phyloP scores from a whole-genome alignment of 2,329 filamentous ascomycete species.

The Thermothelomyces thermophilus region DNA sequence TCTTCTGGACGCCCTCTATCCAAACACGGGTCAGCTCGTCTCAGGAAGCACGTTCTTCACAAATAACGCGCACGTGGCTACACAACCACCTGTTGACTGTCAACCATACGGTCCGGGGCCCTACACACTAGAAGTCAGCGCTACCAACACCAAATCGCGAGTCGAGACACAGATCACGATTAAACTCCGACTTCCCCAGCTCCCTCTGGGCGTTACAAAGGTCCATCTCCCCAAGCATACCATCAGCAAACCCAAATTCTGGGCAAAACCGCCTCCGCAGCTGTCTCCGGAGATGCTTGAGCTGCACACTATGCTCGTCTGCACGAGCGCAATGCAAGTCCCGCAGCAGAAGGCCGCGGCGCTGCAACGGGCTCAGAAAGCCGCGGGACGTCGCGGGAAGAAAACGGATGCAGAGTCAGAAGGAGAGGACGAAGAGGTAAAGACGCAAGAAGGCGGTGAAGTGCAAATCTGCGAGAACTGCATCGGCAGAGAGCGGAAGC shows the following conservation, averaged over 20 bases:
- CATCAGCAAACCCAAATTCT: conserved; percentile 88
- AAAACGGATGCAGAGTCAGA: conserved; percentile 19
- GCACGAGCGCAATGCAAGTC: conserved; percentile 84
- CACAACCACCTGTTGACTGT: conserved; percentile 16
- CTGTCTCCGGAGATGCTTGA: conserved; percentile 69
- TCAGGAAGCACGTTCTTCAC: conserved; percentile 6
- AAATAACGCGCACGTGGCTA: neutral
- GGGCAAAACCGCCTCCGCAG: conserved; percentile 64
- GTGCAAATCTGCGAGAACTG: conserved; percentile 90
- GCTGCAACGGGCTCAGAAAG: conserved; percentile 49
- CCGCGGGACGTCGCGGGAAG: conserved; percentile 27
- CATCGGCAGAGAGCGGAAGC: conserved; percentile 83
- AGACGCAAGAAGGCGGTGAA: conserved; percentile 80
- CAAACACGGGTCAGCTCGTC: neutral
- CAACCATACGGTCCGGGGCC: conserved; percentile 18
- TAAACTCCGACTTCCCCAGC: conserved; percentile 66
- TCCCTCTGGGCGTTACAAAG: conserved; percentile 70
- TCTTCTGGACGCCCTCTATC: conserved; percentile 3
- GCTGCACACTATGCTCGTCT: conserved; percentile 75
- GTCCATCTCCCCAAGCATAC: conserved; percentile 83
- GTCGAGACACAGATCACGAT: conserved; percentile 97
- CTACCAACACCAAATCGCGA: conserved; percentile 72
- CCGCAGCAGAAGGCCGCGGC: conserved; percentile 60
- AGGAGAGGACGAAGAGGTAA: conserved; percentile 33
- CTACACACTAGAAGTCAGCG: conserved; percentile 52